Evolutionary conservation across 805 yeast genomes (phyloP).

Genomic region (Sungouiozyma ichnusensis): DNA sequence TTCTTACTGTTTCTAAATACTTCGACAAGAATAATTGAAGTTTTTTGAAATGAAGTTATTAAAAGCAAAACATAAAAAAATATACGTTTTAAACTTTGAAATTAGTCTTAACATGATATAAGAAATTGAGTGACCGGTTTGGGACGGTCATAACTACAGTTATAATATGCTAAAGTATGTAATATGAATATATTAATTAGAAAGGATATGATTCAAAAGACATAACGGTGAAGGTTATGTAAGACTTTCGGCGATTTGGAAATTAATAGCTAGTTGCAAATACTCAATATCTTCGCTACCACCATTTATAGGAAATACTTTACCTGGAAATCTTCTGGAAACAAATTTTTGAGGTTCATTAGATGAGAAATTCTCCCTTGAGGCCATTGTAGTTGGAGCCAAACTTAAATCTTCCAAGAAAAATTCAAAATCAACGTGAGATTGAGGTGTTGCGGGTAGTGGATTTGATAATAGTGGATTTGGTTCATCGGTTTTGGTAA

Average conservation of each 20-base stretch:
- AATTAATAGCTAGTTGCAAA: background rate
- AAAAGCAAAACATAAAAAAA: no score
- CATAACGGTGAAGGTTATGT: no score
- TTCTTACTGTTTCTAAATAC: no score
- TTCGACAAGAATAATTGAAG: no score
- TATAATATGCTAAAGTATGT: no score
- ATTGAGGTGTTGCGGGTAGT: background rate
- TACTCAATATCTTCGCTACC: background rate
- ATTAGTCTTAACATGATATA: no score
- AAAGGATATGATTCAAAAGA: no score
- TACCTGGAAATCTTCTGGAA: background rate
- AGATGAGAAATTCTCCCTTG: background rate
- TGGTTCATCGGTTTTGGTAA: background rate
- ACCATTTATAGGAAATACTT: background rate
- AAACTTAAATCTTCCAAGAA: background rate
- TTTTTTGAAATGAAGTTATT: no score
- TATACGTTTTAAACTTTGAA: no score
- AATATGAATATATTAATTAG: no score
- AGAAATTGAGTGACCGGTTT: no score
- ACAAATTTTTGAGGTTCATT: background rate
- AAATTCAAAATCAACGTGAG: background rate
- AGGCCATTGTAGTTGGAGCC: background rate
- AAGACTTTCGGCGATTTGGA: background rate
- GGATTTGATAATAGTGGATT: background rate
- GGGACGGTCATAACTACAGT: no score